Evolutionary conservation across 257 asterid species (phyloP).

Genomic region (Rubia yunnanensis): DNA sequence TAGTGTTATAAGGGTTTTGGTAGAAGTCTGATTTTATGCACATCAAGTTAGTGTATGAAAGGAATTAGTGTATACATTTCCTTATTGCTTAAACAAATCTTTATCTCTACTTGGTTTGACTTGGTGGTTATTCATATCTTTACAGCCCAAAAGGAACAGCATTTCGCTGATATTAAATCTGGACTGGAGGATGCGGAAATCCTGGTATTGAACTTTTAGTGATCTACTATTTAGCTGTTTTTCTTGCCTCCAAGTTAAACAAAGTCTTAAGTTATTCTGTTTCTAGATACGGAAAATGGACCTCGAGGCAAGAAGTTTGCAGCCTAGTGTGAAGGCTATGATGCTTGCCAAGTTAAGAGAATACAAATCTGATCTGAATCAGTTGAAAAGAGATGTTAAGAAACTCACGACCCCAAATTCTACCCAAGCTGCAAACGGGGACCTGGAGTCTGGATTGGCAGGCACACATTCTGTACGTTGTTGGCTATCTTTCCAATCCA

Average conservation of each 20-base stretch:
- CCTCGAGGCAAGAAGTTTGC: slow-evolving; percentile 93
- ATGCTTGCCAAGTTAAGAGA: slow-evolving; percentile 93
- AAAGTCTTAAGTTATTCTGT: slow-evolving; percentile 12
- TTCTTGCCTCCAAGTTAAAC: slow-evolving; percentile 10
- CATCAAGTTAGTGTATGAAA: neutral
- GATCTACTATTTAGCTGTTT: slow-evolving; percentile 1
- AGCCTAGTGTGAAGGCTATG: slow-evolving; percentile 67
- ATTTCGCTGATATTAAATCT: slow-evolving; percentile 53
- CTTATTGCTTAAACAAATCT: neutral
- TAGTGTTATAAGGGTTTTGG: neutral
- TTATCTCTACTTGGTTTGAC: neutral
- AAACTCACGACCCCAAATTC: slow-evolving; percentile 44
- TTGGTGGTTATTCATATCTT: neutral
- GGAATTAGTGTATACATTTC: neutral
- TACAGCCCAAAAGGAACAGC: slow-evolving; percentile 63
- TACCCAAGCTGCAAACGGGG: slow-evolving; percentile 47
- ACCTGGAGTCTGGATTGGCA: slow-evolving; percentile 63
- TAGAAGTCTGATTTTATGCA: neutral
- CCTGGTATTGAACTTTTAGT: slow-evolving; percentile 31
- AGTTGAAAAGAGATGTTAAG: slow-evolving; percentile 79
- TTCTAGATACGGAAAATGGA: slow-evolving; percentile 84
- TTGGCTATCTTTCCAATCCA: neutral
- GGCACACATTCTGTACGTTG: slow-evolving; percentile 49
- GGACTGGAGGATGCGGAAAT: slow-evolving; percentile 78
- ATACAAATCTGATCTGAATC: slow-evolving; percentile 82